Percentiles rank a stretch among this genome's conserved stretches.
Evolutionary conservation across 2,329 filamentous ascomycete species (phyloP).

Genomic region (Geosmithia putterillii): DNA sequence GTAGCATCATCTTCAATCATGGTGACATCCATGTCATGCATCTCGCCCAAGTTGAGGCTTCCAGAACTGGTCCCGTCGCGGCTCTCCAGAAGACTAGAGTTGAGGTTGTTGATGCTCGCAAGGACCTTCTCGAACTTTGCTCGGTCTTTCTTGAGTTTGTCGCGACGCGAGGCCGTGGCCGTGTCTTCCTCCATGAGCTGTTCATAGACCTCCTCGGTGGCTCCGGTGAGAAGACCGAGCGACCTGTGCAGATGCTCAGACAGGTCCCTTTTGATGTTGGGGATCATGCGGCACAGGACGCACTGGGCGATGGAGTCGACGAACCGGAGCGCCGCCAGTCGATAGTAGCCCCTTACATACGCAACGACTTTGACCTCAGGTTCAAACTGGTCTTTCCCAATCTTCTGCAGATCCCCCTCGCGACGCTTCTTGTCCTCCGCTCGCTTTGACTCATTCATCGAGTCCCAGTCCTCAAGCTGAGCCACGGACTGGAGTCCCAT

Average conservation of each 20-base stretch:
- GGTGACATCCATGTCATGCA: not conserved
- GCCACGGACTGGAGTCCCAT: slow-evolving; percentile 16
- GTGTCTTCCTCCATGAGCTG: slow-evolving; percentile 36
- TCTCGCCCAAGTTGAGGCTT: not conserved
- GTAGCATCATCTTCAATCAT: not conserved
- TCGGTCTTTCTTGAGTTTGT: slow-evolving; percentile 27
- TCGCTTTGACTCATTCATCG: slow-evolving; percentile 35
- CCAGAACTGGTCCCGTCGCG: not conserved
- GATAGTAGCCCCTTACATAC: slow-evolving; percentile 57
- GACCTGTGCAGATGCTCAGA: slow-evolving; percentile 28
- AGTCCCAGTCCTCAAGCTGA: slow-evolving; percentile 24
- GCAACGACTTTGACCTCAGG: slow-evolving; percentile 50
- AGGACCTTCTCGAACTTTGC: slow-evolving; percentile 35
- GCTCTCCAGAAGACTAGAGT: slow-evolving; percentile 16
- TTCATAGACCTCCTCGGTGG: slow-evolving; percentile 18
- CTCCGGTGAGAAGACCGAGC: slow-evolving; percentile 22
- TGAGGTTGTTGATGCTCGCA: slow-evolving; percentile 29
- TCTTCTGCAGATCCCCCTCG: slow-evolving; percentile 26
- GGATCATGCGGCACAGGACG: slow-evolving; percentile 35
- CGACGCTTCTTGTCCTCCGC: slow-evolving; percentile 28
- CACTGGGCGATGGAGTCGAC: slow-evolving; percentile 40
- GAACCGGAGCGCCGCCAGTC: slow-evolving; percentile 52
- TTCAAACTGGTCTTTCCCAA: slow-evolving; percentile 45
- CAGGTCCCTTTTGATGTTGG: slow-evolving; percentile 25
- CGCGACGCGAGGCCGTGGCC: slow-evolving; percentile 25